A percentile compares a stretch with the other conserved stretches of the same genome.
phyloP scores from a whole-genome alignment of 1,139 yeast species.

The Saccharomyces hybrid region DNA sequence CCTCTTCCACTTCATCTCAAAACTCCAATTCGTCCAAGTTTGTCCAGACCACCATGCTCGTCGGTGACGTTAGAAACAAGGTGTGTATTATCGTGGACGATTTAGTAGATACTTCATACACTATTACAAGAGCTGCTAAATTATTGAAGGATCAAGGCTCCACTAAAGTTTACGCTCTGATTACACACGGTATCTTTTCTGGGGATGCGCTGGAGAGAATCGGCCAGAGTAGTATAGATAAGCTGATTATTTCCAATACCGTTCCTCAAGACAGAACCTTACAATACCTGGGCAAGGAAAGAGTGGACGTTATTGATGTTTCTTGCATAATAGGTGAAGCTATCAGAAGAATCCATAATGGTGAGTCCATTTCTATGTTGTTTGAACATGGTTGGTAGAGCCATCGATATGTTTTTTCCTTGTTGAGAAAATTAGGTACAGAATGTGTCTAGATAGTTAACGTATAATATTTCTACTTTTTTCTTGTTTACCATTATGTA shows the following conservation, averaged over 20 bases:
- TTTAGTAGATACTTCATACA: slow-evolving; percentile 86
- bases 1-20: slow-evolving; percentile 2
- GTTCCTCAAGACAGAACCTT: slow-evolving; percentile 65
- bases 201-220: slow-evolving; percentile 83
- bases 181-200: slow-evolving; percentile 87
- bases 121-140: slow-evolving; percentile 87
- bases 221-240: slow-evolving; percentile 64
- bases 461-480: background rate
- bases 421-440: background rate
- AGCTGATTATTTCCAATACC: slow-evolving; percentile 83
- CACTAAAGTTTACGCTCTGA: slow-evolving; percentile 70
- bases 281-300: slow-evolving; percentile 45
- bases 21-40: slow-evolving; percentile 19
- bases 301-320: slow-evolving; percentile 78
- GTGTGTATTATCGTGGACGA: slow-evolving; percentile 88
- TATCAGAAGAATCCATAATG: slow-evolving; percentile 89
- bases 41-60: slow-evolving; percentile 61
- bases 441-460: background rate
- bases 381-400: slow-evolving; percentile 75
- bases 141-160: slow-evolving; percentile 92
- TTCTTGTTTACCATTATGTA: background rate
- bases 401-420: background rate
- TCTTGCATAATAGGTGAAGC: slow-evolving; percentile 88
- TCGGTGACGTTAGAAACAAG: slow-evolving; percentile 81
- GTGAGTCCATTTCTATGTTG: slow-evolving; percentile 89